Conservation (phyloP, 192 early-diverging fungal genomes). For the Mortierella alpina region DNA sequence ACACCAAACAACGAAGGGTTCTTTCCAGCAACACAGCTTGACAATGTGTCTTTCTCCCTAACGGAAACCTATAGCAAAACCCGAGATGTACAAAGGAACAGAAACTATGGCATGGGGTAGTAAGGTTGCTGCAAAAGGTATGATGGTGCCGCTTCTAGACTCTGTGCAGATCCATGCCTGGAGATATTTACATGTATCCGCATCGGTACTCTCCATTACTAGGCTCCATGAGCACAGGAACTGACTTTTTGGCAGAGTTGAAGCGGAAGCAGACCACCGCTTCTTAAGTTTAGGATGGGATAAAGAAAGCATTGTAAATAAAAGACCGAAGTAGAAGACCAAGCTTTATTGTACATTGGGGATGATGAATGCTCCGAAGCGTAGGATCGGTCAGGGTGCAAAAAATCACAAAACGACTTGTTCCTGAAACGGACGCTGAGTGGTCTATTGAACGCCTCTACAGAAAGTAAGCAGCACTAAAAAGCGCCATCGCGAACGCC, state of each 20-base stretch:
- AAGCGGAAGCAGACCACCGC: constrained; percentile 25
- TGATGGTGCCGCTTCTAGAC: too few species aligned
- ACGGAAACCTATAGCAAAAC: constrained; percentile 12
- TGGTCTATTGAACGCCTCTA: neutral
- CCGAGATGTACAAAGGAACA: constrained; percentile 48
- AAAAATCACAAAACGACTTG: too few species aligned
- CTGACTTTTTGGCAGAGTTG: constrained; percentile 41
- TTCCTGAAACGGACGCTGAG: too few species aligned
- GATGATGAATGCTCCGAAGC: too few species aligned
- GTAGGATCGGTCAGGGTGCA: too few species aligned
- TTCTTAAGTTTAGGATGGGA: neutral
- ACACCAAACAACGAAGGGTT: neutral
- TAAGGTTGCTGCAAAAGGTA: constrained; percentile 36
- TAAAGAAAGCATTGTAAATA: constrained; percentile 1
- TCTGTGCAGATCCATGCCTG: neutral
- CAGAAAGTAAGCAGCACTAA: constrained; percentile 43
- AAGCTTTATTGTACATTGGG: neutral
- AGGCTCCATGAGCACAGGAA: constrained; percentile 35
- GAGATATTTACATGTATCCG: neutral
- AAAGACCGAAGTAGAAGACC: neutral
- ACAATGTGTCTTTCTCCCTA: neutral
- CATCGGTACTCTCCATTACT: neutral
- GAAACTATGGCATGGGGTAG: constrained; percentile 45
- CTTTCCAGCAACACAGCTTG: neutral
- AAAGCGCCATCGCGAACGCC: constrained; percentile 35